A percentile compares a stretch with the other conserved stretches of the same genome.
These are phyloP conservation scores for Cryoendolithus antarcticus DNA, from an alignment of 2,329 filamentous ascomycete genomes.

Conservation along the genomic window DNA sequence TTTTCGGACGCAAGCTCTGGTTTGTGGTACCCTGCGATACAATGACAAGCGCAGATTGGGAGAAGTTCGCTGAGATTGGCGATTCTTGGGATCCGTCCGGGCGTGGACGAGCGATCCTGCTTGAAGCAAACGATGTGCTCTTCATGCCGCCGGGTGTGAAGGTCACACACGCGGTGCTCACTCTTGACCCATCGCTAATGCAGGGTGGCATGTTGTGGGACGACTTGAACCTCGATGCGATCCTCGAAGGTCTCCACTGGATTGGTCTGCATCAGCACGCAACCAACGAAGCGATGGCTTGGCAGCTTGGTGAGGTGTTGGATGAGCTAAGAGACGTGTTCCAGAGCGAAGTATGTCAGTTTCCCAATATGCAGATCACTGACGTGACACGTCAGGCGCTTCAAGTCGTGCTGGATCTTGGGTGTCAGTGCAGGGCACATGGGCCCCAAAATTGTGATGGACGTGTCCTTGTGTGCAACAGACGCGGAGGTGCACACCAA, in stretches of 20 bases:
- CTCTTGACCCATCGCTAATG: constrained; percentile 5
- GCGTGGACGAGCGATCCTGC: constrained; percentile 6
- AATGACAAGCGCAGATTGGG: constrained; percentile 1
- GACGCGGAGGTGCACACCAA: too few species aligned
- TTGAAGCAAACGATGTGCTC: constrained; percentile 7
- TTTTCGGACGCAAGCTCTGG: constrained; percentile 7
- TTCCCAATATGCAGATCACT: too few species aligned
- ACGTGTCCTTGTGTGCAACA: too few species aligned
- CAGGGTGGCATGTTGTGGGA: constrained; percentile 8
- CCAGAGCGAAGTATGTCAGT: background rate
- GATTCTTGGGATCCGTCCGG: constrained; percentile 1
- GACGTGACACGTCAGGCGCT: too few species aligned
- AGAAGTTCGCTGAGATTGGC: background rate
- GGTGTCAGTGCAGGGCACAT: too few species aligned
- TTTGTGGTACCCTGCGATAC: constrained; percentile 4
- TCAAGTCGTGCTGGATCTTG: too few species aligned
- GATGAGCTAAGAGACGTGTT: background rate
- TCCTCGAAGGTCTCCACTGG: background rate
- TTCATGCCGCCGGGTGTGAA: constrained; percentile 7
- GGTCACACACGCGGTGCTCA: constrained; percentile 6
- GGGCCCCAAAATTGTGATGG: too few species aligned
- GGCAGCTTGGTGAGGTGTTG: background rate
- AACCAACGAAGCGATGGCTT: constrained; percentile 2
- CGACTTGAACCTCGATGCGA: constrained; percentile 2
- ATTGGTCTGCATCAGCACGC: constrained; percentile 1